These are phyloP conservation scores for Chamaecrista fasciculata DNA, from an alignment of 306 rosid genomes.

Conservation along the genomic window DNA sequence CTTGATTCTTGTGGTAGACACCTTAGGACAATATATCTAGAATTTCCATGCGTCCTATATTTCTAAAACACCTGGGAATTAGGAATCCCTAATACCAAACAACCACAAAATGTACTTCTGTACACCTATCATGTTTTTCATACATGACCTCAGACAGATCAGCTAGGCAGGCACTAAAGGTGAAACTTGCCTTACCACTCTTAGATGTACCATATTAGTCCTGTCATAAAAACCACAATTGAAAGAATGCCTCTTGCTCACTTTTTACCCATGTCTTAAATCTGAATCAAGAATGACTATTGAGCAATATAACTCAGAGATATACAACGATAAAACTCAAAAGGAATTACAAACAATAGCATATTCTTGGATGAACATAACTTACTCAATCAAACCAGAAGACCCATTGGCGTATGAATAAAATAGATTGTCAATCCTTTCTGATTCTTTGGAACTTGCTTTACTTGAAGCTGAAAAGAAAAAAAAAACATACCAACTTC, in stretches of 20 bases:
- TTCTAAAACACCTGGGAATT: not conserved
- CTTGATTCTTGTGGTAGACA: not conserved
- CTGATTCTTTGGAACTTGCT: conserved; percentile 81
- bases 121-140: not conserved
- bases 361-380: conserved; percentile 21
- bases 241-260: conserved; percentile 1
- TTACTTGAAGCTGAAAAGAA: conserved; percentile 74
- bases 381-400: conserved; percentile 92
- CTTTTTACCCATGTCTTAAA: not conserved
- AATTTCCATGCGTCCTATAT: not conserved
- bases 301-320: not conserved
- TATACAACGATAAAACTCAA: not conserved
- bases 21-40: not conserved
- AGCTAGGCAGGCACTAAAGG: not conserved
- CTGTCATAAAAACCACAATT: not conserved
- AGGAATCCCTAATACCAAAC: not conserved
- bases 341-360: not conserved
- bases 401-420: conserved; percentile 73
- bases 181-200: conserved; percentile 24
- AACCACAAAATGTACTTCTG: not conserved
- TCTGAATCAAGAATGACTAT: conserved; percentile 9
- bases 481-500: not conserved
- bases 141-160: not conserved
- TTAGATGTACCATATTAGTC: conserved; percentile 12
- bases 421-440: conserved; percentile 72